These are phyloP conservation scores for Chalaropsis thielavioides DNA, from an alignment of 2,329 filamentous ascomycete genomes.

Conservation along the genomic window DNA sequence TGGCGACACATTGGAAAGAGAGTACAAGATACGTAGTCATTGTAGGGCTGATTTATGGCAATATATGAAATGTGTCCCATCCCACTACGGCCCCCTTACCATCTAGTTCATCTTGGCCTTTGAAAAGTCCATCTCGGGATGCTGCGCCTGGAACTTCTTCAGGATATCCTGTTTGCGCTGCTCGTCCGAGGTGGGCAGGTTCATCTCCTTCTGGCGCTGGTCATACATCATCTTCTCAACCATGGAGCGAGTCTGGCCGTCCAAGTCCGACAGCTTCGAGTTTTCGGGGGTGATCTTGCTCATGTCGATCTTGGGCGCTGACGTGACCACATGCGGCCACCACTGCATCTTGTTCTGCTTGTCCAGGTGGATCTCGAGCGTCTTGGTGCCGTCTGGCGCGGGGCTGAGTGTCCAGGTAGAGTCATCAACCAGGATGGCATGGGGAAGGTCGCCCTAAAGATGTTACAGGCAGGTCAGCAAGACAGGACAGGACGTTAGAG, in stretches of 20 bases:
- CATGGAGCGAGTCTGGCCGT: conserved; percentile 90
- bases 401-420: conserved; percentile 85
- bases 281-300: conserved; percentile 90
- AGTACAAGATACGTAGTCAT: too few species aligned
- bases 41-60: background rate
- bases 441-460: conserved; percentile 67
- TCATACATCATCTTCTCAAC: conserved; percentile 99
- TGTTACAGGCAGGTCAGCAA: conserved; percentile 4
- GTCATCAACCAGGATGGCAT: conserved; percentile 68
- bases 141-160: conserved; percentile 78
- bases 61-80: background rate
- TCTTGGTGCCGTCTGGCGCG: conserved; percentile 51
- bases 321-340: conserved; percentile 86
- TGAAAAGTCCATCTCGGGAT: conserved; percentile 58
- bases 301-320: conserved; percentile 83
- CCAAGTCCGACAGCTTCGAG: conserved; percentile 79
- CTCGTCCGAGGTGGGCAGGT: conserved; percentile 80
- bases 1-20: too few species aligned
- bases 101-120: conserved; percentile 46
- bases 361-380: conserved; percentile 73
- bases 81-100: background rate
- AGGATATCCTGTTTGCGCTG: conserved; percentile 88
- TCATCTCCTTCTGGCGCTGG: conserved; percentile 90
- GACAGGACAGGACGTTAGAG: background rate
- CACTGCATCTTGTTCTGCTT: conserved; percentile 96